These are phyloP conservation scores for Pleodorina starrii DNA, from an alignment of 139 green algal species.

Conservation along the genomic window DNA sequence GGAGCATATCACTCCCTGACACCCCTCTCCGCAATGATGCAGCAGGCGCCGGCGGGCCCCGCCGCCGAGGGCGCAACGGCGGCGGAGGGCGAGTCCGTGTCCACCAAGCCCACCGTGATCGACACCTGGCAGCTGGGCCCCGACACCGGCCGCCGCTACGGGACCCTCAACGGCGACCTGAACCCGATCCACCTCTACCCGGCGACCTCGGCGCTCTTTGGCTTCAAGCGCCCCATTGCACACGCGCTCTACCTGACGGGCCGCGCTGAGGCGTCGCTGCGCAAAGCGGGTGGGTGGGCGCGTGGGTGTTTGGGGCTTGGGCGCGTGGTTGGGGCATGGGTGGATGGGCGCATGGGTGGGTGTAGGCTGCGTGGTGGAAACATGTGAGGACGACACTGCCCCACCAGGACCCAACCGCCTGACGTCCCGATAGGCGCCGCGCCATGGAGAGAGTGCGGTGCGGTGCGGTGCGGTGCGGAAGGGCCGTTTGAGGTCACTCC, in stretches of 20 bases:
- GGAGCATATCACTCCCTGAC: no score
- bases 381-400: no score
- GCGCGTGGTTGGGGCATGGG: neutral
- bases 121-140: slow-evolving; percentile 49
- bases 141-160: slow-evolving; percentile 67
- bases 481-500: no score
- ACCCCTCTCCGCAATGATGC: no score
- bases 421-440: no score
- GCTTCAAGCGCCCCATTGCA: slow-evolving; percentile 75
- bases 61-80: no score
- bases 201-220: slow-evolving; percentile 63
- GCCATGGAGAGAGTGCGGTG: no score
- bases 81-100: neutral
- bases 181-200: slow-evolving; percentile 71
- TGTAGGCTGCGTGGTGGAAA: neutral
- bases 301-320: neutral
- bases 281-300: slow-evolving; percentile 49
- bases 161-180: slow-evolving; percentile 67
- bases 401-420: no score
- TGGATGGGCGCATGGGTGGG: slow-evolving; percentile 46
- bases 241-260: slow-evolving; percentile 74
- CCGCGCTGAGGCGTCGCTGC: slow-evolving; percentile 58
- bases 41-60: neutral
- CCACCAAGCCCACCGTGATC: slow-evolving; percentile 20
- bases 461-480: no score